Base-by-base conservation (phyloP, 805 yeast species). In the Sugiyamaella valdiviana region DNA sequence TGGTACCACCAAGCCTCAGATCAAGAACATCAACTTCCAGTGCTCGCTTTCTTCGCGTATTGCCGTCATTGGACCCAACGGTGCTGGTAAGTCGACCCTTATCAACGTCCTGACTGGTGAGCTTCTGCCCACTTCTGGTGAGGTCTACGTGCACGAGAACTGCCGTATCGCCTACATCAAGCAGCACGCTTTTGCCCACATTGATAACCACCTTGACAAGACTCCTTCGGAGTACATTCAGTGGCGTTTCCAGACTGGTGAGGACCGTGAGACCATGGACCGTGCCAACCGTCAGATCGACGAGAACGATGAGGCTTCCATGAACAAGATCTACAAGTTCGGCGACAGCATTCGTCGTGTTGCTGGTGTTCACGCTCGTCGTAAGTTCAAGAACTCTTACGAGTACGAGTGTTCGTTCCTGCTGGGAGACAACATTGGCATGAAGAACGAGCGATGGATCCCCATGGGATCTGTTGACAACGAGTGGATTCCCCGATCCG, bases 201-300 rank as follows among this genome's bases (percentile, higher is more conserved):
- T 93, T 69, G 99, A 95, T 76, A 82, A 85, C 71, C 99, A 93
- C 73, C 82, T 91, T 74, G 99, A 93, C 83, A 87, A 85, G 83
- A 93, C 99, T 69, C 99, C 99, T 71, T 89, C 97, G 68, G 99
- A 93, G 81, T 93, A 93, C 80, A 93, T 93, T 66, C 99, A 93
- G 80, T 93, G 99, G 99, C 93, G 99, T 85, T 93, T 91, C 97
- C 99, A 93, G 81, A 93, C 99, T 71, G 99, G 99, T 90, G 99
- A 93, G 81, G 99, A 93, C 77, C 89, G 99, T 80, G 99, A 93
- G 82, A 93, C 99, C 77, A 93, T 93, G 99, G 99, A 93, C 82
- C 87, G 98, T 80, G 99, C 98, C 72, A 88, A 95, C 75, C 88
- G 99, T 82, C 91, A 84, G 74, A 89, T 93, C 73, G 89, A 85